Conservation (phyloP, 2,329 filamentous ascomycete species). For the Grosmannia huntii region DNA sequence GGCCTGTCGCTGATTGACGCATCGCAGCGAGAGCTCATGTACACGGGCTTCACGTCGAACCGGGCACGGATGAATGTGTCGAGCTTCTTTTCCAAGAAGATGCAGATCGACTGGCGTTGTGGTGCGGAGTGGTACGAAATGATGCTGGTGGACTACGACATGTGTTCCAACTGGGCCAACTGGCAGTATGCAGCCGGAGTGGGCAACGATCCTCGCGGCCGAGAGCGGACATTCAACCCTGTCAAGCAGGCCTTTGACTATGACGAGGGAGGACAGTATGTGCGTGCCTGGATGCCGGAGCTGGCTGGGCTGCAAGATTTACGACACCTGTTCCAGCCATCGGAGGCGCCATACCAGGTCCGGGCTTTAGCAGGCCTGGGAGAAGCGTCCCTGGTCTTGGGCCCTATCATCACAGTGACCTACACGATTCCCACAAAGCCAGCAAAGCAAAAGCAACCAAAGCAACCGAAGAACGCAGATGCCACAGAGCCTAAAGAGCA, state of each 20-base stretch:
- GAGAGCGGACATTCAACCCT: constrained; percentile 65
- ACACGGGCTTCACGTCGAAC: constrained; percentile 70
- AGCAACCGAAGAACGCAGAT: too few species aligned
- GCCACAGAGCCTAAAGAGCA: constrained; percentile 16
- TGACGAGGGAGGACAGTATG: constrained; percentile 55
- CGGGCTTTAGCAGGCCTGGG: constrained; percentile 43
- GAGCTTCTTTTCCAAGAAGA: constrained; percentile 58
- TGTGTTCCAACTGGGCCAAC: constrained; percentile 66
- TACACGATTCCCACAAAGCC: constrained; percentile 46
- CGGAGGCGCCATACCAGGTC: constrained; percentile 47
- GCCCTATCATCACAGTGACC: constrained; percentile 52
- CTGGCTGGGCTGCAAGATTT: constrained; percentile 22
- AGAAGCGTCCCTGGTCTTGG: constrained; percentile 50
- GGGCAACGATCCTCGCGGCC: constrained; percentile 63
- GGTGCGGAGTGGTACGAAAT: constrained; percentile 68
- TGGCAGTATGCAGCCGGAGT: constrained; percentile 76
- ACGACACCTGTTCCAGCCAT: constrained; percentile 56
- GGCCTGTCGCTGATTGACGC: constrained; percentile 70
- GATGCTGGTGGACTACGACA: constrained; percentile 63
- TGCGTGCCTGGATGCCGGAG: constrained; percentile 63
- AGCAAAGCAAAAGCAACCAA: too few species aligned
- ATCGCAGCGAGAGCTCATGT: constrained; percentile 57
- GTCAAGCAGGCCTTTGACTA: constrained; percentile 73
- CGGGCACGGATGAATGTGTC: constrained; percentile 66
- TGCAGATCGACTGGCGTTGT: constrained; percentile 66